Conservation (phyloP, 345 rosid genomes). For the Hevea brasiliensis region DNA sequence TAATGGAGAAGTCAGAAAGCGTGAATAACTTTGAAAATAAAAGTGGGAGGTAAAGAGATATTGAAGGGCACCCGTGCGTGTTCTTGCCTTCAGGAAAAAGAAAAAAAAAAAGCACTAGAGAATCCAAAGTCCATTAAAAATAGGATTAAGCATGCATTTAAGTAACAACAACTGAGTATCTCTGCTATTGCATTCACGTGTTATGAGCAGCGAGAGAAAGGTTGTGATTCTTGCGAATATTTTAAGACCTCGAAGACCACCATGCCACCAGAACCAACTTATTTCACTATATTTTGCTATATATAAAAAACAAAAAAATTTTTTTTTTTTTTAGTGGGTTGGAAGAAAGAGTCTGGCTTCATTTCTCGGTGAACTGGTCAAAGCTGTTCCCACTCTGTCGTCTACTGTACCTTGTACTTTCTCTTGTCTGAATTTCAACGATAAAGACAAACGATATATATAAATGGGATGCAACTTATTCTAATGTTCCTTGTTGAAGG, state of each 20-base stretch:
- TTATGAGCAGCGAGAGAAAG: constrained; percentile 29
- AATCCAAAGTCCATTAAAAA: constrained; percentile 62
- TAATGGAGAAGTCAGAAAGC: constrained; percentile 19
- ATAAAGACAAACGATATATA: constrained; percentile 5
- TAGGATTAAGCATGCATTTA: too few relatives aligned
- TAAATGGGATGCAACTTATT: neutral
- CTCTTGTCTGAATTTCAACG: constrained; percentile 15
- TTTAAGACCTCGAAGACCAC: constrained; percentile 42
- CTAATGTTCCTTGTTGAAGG: too few relatives aligned
- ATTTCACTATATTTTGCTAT: too few relatives aligned
- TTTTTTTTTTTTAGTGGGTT: too few relatives aligned
- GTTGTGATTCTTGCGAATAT: neutral
- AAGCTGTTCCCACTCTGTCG: constrained; percentile 13
- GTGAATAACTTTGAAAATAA: neutral
- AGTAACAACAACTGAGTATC: constrained; percentile 22
- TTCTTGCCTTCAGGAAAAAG: too few relatives aligned
- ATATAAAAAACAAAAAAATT: too few relatives aligned
- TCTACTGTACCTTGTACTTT: neutral
- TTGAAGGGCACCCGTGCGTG: too few relatives aligned
- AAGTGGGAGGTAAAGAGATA: constrained; percentile 25
- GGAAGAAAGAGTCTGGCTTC: constrained; percentile 17
- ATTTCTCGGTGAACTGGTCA: constrained; percentile 39
- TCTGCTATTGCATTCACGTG: constrained; percentile 47
- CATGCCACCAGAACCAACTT: too few relatives aligned
- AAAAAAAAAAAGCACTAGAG: too few relatives aligned